These are phyloP conservation scores for Cyanophora paradoxa DNA, from an alignment of 78 protist genomes.

Conservation along the genomic window DNA sequence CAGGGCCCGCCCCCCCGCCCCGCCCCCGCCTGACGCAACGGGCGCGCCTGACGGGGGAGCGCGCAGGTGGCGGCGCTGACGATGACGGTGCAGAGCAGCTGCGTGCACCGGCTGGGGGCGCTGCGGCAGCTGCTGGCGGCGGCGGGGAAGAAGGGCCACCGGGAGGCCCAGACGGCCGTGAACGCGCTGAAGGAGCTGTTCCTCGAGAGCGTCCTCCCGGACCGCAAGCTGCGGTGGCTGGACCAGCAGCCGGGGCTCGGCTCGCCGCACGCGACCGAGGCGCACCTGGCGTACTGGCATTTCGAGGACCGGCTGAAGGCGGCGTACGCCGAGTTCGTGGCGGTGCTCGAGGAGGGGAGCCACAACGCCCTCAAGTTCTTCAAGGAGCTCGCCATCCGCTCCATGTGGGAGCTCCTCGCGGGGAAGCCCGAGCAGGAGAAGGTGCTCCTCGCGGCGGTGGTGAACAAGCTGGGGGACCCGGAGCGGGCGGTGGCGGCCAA, in stretches of 20 bases:
- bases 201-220: neutral
- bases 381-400: neutral
- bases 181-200: neutral
- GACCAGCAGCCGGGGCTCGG: neutral
- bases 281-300: neutral
- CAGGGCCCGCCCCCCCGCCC: too few species aligned
- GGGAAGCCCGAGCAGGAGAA: neutral
- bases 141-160: too few species aligned
- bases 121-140: too few species aligned
- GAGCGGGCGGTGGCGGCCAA: neutral
- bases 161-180: too few species aligned
- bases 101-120: too few species aligned
- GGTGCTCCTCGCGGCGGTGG: neutral
- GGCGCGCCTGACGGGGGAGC: too few species aligned
- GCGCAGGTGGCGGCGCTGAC: too few species aligned
- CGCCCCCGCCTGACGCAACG: too few species aligned
- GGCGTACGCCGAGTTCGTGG: neutral
- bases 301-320: slow-evolving; percentile 1
- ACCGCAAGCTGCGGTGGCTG: neutral
- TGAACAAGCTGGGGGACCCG: slow-evolving; percentile 11
- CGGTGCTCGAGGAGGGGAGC: neutral
- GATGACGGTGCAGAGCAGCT: too few species aligned
- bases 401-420: neutral
- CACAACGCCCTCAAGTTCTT: neutral
- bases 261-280: neutral